Evolutionary conservation across 176 grass and related monocot species (phyloP).

Genomic region (Puya raimondii): DNA sequence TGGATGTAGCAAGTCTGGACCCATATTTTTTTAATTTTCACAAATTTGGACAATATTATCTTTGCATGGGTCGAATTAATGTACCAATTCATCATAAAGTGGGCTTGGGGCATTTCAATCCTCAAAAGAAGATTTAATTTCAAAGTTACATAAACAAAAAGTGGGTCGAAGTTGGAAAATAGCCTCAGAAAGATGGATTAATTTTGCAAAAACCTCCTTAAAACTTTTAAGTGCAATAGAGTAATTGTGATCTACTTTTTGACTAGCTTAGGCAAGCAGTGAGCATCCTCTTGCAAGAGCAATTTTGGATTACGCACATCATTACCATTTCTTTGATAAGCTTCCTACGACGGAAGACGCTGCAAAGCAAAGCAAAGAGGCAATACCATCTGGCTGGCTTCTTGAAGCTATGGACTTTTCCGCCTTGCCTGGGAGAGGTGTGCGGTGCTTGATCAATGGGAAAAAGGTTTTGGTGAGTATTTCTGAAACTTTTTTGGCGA

Average conservation of each 20-base stretch:
- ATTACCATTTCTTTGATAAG: conserved; percentile 89
- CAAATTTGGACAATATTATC: no score
- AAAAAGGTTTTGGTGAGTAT: conserved; percentile 74
- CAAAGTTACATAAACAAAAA: no score
- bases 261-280: conserved; percentile 81
- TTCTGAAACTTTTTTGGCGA: not conserved
- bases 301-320: conserved; percentile 82
- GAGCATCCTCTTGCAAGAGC: conserved; percentile 93
- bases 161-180: no score
- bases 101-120: no score
- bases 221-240: not conserved
- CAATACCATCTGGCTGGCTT: conserved; percentile 58
- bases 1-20: not conserved
- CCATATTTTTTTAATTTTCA: no score
- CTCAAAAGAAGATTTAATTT: no score
- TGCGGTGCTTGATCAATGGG: conserved; percentile 55
- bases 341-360: conserved; percentile 46
- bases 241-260: conserved; percentile 22
- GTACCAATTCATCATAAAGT: no score
- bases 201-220: no score
- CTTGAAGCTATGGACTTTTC: conserved; percentile 62
- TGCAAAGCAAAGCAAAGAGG: conserved; percentile 46
- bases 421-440: conserved; percentile 63
- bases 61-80: no score
- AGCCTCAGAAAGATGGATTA: no score